A percentile compares a stretch with the other conserved stretches of the same genome.
Evolutionary conservation across 305 asterid species (phyloP).

Genomic region (Caryopteris hybrid): DNA sequence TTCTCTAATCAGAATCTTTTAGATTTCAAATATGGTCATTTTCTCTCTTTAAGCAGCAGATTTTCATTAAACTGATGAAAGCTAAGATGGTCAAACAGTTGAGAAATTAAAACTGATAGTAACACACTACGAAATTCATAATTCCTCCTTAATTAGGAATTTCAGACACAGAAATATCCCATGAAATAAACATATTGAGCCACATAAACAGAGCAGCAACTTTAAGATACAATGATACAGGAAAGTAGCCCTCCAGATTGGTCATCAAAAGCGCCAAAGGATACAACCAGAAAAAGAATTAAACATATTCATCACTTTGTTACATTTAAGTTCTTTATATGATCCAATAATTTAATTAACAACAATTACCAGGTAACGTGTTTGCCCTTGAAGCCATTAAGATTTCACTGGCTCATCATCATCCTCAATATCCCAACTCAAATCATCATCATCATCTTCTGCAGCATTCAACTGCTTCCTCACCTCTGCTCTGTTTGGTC

Average conservation of each 20-base stretch:
- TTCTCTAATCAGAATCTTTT: background rate
- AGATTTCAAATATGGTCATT: background rate
- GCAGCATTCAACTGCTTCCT: constrained; percentile 53
- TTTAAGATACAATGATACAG: constrained; percentile 10
- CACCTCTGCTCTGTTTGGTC: constrained; percentile 34
- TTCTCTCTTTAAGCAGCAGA: background rate
- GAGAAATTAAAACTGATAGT: too few species aligned
- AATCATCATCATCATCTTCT: constrained; percentile 78
- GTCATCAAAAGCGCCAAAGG: constrained; percentile 5
- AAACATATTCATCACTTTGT: constrained; percentile 18
- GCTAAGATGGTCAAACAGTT: too few species aligned
- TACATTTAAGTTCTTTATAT: constrained; percentile 7
- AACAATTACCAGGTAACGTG: background rate
- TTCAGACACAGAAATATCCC: too few species aligned
- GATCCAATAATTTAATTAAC: background rate
- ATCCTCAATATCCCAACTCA: constrained; percentile 90
- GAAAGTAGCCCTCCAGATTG: constrained; percentile 6
- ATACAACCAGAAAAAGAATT: constrained; percentile 22
- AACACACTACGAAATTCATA: background rate
- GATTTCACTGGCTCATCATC: constrained; percentile 61
- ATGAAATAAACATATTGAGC: too few species aligned
- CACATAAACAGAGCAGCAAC: constrained; percentile 11
- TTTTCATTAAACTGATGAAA: background rate
- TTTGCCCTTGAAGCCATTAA: constrained; percentile 19
- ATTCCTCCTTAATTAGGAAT: constrained; percentile 14